Conservation (phyloP, 495 filamentous ascomycete species). For the Jackrogersella minutella region DNA sequence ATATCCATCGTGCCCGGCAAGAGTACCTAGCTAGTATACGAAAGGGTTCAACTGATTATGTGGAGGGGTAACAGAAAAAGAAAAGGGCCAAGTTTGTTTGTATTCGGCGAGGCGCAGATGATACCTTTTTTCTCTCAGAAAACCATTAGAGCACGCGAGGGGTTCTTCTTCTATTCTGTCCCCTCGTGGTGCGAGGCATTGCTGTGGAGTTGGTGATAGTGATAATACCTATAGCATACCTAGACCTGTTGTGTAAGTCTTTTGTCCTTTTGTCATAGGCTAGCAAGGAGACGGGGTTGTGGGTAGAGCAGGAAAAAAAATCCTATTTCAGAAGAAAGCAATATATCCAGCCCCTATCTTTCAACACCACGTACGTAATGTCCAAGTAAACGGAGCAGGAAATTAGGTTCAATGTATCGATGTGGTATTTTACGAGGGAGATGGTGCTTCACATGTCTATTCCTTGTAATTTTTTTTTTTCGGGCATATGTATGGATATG, state of each 20-base stretch:
- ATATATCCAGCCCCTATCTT: neutral
- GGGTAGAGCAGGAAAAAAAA: neutral
- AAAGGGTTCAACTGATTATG: neutral
- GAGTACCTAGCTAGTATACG: neutral
- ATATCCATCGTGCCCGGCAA: neutral
- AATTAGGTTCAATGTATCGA: too few species aligned
- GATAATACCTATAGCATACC: slow-evolving; percentile 35
- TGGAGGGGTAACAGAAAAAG: slow-evolving; percentile 1
- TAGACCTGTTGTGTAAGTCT: slow-evolving; percentile 24
- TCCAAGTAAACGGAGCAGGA: too few species aligned
- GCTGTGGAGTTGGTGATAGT: slow-evolving; percentile 32
- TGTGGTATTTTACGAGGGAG: neutral
- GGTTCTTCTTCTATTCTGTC: slow-evolving; percentile 19
- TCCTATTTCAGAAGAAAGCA: slow-evolving; percentile 5
- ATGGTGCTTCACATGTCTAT: too few species aligned
- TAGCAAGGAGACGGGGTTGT: neutral
- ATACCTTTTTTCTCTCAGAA: slow-evolving; percentile 38
- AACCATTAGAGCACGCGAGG: slow-evolving; percentile 28
- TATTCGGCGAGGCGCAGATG: slow-evolving; percentile 41
- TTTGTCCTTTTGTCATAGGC: slow-evolving; percentile 12
- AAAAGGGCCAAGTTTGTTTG: slow-evolving; percentile 22
- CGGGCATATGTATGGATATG: neutral
- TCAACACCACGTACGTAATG: too few species aligned
- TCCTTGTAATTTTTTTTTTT: too few species aligned
- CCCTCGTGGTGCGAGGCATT: slow-evolving; percentile 30